Percentiles rank a stretch among this genome's conserved stretches.
phyloP scores from a whole-genome alignment of 2,329 filamentous ascomycete genomes.

The Aspergillus amoenus region DNA sequence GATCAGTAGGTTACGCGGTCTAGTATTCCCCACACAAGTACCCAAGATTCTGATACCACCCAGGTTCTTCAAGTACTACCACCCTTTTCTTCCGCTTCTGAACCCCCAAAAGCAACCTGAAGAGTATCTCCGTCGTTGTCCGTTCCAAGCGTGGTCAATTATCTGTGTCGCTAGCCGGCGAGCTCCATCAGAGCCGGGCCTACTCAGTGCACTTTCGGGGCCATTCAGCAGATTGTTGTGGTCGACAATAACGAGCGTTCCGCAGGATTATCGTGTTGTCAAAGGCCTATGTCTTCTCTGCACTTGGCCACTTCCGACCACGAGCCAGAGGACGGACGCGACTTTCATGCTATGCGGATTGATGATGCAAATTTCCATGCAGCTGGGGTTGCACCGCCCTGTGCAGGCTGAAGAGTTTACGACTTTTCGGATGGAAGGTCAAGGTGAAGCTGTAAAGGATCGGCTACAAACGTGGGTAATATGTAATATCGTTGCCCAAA shows the following conservation, averaged over 20 bases:
- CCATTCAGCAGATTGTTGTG: constrained; percentile 59
- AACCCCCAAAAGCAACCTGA: constrained; percentile 56
- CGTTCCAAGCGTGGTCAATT: constrained; percentile 64
- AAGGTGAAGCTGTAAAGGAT: constrained; percentile 62
- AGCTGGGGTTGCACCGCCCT: constrained; percentile 62
- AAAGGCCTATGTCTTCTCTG: constrained; percentile 63
- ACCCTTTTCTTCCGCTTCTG: constrained; percentile 62
- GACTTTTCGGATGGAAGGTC: constrained; percentile 50
- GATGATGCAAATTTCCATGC: constrained; percentile 67
- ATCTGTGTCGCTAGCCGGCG: constrained; percentile 61
- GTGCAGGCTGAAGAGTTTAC: constrained; percentile 59
- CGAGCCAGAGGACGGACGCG: constrained; percentile 60
- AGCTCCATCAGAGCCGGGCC: constrained; percentile 52
- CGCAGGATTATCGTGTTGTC: constrained; percentile 62
- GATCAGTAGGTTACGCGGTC: constrained; percentile 34
- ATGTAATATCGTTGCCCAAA: constrained; percentile 67
- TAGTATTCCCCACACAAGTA: not conserved
- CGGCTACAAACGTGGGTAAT: constrained; percentile 65
- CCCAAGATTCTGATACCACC: not conserved
- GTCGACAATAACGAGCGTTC: constrained; percentile 58
- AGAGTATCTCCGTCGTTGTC: constrained; percentile 57
- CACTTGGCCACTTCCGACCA: constrained; percentile 63
- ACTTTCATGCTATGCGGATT: constrained; percentile 64
- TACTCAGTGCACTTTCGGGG: constrained; percentile 50
- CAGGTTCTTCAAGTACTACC: constrained; percentile 63